Percentiles rank a stretch among this genome's conserved stretches.
phyloP scores from a whole-genome alignment of 176 grass and related monocot genomes.

The Cenchrus fungigraminus region DNA sequence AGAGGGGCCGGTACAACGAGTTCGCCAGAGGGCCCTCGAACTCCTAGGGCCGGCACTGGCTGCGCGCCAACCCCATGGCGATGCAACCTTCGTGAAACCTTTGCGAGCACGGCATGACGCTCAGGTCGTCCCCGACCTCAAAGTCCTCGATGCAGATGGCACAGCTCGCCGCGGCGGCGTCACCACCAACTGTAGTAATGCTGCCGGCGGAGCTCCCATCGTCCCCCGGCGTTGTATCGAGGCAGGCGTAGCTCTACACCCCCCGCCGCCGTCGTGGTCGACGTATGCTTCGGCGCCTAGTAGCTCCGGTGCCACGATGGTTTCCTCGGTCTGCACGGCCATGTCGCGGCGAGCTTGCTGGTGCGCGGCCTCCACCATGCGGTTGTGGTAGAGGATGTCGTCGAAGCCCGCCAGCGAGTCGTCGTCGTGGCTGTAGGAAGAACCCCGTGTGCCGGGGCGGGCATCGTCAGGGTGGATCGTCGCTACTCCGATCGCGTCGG shows the following conservation, averaged over 20 bases:
- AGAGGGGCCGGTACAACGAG: no score
- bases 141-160: neutral
- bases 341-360: neutral
- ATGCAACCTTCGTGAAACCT: neutral
- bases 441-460: no score
- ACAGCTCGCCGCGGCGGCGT: neutral
- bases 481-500: no score
- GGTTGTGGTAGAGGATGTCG: neutral
- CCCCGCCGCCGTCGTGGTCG: no score
- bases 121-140: neutral
- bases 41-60: neutral
- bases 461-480: no score
- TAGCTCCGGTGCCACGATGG: neutral
- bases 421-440: neutral
- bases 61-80: neutral
- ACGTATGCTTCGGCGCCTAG: no score
- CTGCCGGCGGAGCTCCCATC: no score
- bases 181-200: neutral
- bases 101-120: neutral
- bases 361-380: neutral
- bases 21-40: no score
- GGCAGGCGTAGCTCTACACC: neutral
- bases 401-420: neutral
- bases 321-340: neutral
- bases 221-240: neutral